Percentiles rank a stretch among this genome's conserved stretches.
These are phyloP conservation scores for Gymnopus androsaceus DNA, from an alignment of 1,284 basidiomycete species.

Conservation along the genomic window DNA sequence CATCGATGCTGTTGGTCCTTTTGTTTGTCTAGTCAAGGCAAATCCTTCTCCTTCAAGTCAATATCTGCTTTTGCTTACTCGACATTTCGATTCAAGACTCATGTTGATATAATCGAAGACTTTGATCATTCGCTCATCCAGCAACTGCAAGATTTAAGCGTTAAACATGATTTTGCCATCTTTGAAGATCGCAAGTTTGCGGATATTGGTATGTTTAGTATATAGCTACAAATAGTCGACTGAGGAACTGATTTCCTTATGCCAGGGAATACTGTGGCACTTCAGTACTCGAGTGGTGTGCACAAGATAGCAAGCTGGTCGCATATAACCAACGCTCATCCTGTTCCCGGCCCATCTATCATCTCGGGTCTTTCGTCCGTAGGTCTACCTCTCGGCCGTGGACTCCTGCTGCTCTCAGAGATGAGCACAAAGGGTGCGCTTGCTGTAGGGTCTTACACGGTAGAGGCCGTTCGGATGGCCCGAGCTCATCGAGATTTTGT, in stretches of 20 bases:
- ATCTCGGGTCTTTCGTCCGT: constrained; percentile 86
- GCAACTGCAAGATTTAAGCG: constrained; percentile 70
- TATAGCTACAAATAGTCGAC: constrained; percentile 3
- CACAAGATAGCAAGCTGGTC: constrained; percentile 96
- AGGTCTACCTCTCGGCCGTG: constrained; percentile 83
- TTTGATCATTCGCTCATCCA: constrained; percentile 79
- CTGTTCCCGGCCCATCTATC: constrained; percentile 92
- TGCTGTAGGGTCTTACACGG: constrained; percentile 84
- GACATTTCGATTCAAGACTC: constrained; percentile 67
- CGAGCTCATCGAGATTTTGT: constrained; percentile 82
- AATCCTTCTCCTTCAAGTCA: constrained; percentile 24
- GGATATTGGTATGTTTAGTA: constrained; percentile 79
- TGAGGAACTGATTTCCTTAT: no score
- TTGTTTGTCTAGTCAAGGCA: constrained; percentile 93
- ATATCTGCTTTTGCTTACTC: constrained; percentile 27
- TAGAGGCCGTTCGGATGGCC: constrained; percentile 87
- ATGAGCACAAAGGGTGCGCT: constrained; percentile 94
- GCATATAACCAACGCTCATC: constrained; percentile 96
- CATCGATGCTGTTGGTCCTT: constrained; percentile 86
- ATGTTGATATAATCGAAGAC: constrained; percentile 95
- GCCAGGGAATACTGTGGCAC: constrained; percentile 91
- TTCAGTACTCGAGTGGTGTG: constrained; percentile 93
- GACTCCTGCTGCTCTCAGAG: constrained; percentile 90
- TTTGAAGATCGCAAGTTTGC: constrained; percentile 99
- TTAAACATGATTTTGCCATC: constrained; percentile 91